Evolutionary conservation across 2,329 filamentous ascomycete species (phyloP).

Genomic region (Ophiostoma tasmaniense): DNA sequence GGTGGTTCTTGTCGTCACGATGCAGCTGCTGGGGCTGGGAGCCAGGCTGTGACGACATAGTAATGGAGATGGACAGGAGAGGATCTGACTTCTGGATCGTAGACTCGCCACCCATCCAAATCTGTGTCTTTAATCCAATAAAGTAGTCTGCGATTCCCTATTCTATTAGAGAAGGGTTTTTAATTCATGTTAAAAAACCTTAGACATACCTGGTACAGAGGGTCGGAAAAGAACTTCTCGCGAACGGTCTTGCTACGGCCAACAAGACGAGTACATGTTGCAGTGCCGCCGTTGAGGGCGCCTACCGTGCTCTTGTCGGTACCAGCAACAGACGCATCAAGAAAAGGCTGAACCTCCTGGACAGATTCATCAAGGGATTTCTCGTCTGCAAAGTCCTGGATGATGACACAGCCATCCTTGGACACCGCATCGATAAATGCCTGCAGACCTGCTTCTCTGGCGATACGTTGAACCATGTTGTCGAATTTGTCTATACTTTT

Average conservation of each 20-base stretch:
- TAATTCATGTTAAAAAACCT: neutral
- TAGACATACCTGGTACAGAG: neutral
- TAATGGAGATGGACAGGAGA: slow-evolving; percentile 7
- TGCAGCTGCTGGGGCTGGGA: neutral
- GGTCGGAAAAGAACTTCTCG: slow-evolving; percentile 2
- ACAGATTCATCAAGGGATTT: neutral
- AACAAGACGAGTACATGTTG: slow-evolving; percentile 2
- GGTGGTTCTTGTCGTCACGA: slow-evolving; percentile 5
- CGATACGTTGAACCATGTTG: neutral
- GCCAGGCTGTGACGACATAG: neutral
- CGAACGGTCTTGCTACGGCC: slow-evolving; percentile 2
- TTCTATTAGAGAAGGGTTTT: neutral
- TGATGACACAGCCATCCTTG: slow-evolving; percentile 4
- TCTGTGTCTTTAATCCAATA: neutral
- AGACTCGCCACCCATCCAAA: slow-evolving; percentile 7
- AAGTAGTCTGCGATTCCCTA: slow-evolving; percentile 1
- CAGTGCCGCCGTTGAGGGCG: slow-evolving; percentile 4
- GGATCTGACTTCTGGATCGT: neutral
- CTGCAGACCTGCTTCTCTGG: neutral
- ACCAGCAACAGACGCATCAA: neutral
- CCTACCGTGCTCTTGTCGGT: neutral
- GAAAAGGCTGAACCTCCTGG: neutral
- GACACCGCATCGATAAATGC: neutral
- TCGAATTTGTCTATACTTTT: neutral
- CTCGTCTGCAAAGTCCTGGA: slow-evolving; percentile 2